phyloP scores from a whole-genome alignment of 176 grass and related monocot genomes.

The sorghum (Sorghum bicolor) region DNA sequence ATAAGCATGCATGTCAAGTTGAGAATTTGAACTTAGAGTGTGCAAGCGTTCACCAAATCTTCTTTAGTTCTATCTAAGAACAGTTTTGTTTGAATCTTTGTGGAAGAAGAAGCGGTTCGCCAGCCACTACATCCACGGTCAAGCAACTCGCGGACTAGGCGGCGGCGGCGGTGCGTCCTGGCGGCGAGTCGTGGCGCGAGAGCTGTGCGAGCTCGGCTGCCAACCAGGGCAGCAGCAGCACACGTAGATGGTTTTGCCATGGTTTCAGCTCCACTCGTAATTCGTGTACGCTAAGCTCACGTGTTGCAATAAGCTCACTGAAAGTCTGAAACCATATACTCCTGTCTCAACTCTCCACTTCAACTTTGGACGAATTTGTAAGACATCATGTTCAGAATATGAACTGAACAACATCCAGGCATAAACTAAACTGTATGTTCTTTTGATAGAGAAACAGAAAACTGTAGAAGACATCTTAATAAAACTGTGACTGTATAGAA shows the following conservation, averaged over 20 bases:
- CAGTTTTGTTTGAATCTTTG: too few species aligned
- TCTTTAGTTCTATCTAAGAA: too few species aligned
- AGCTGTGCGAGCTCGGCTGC: not conserved
- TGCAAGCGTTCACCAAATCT: too few species aligned
- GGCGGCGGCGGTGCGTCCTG: not conserved
- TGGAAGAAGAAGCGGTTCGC: too few species aligned
- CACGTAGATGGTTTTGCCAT: too few species aligned
- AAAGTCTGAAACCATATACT: not conserved
- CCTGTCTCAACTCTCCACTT: not conserved
- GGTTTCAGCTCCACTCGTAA: too few species aligned
- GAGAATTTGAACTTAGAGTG: too few species aligned
- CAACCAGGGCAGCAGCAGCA: not conserved
- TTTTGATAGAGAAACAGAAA: not conserved
- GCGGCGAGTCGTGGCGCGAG: not conserved
- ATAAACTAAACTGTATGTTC: not conserved
- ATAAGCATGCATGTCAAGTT: too few species aligned
- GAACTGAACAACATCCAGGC: not conserved
- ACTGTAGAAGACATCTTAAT: not conserved
- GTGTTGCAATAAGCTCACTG: not conserved
- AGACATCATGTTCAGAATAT: not conserved
- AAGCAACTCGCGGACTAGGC: not conserved
- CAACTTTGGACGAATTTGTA: not conserved
- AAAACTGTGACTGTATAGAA: not conserved
- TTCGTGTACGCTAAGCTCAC: not conserved
- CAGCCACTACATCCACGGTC: too few species aligned